Evolutionary conservation across 495 filamentous ascomycete species (phyloP).

Genomic region (Entonaema liquescens): DNA sequence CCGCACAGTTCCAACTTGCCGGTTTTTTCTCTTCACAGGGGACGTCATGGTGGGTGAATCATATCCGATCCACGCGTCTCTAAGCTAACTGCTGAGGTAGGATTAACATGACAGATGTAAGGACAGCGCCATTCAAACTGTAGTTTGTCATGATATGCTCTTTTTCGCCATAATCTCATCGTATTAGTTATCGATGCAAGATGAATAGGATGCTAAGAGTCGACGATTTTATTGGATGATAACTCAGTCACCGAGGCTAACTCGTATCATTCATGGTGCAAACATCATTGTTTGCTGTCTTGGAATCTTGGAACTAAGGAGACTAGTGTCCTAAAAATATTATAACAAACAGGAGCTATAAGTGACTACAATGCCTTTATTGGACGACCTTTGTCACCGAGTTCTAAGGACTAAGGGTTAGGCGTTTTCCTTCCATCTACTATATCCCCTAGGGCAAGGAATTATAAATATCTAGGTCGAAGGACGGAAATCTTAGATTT

Average conservation of each 20-base stretch:
- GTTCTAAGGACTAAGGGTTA: neutral
- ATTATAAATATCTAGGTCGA: neutral
- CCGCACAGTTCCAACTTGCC: slow-evolving; percentile 18
- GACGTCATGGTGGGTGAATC: slow-evolving; percentile 27
- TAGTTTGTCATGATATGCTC: neutral
- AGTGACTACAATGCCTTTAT: neutral
- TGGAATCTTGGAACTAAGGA: neutral
- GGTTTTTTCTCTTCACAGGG: slow-evolving; percentile 32
- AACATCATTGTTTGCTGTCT: neutral
- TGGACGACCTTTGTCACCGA: neutral
- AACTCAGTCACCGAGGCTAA: too few species aligned
- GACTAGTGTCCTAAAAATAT: neutral
- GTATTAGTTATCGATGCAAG: too few species aligned
- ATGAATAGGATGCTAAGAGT: too few species aligned
- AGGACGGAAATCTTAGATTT: neutral
- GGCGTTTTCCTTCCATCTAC: neutral
- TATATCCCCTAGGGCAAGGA: neutral
- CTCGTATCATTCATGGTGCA: neutral
- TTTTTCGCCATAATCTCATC: too few species aligned
- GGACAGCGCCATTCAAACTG: slow-evolving; percentile 12
- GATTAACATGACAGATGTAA: slow-evolving; percentile 29
- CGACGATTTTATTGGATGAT: too few species aligned
- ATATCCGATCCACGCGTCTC: neutral
- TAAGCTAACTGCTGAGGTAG: neutral
- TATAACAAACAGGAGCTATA: neutral